Evolutionary conservation across 805 yeast genomes (phyloP).

Genomic region (Barnettozyma siamensis): DNA sequence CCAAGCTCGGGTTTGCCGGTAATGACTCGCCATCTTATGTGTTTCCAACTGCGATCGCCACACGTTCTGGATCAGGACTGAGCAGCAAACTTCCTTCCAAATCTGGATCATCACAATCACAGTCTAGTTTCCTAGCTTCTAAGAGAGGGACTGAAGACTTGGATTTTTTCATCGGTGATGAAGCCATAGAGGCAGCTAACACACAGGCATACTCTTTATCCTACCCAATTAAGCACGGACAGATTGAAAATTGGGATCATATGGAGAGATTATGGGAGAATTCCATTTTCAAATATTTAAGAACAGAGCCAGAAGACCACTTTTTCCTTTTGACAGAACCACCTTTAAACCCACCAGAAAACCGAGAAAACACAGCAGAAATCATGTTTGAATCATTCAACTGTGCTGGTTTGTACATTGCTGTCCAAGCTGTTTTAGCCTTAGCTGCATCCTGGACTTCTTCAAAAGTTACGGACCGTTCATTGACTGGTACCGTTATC

Average conservation of each 20-base stretch:
- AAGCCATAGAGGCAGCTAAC: slow-evolving; percentile 85
- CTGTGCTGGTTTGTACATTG: slow-evolving; percentile 97
- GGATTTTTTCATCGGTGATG: slow-evolving; percentile 94
- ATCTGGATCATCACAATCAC: slow-evolving; percentile 37
- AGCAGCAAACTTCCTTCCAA: slow-evolving; percentile 41
- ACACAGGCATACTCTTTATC: slow-evolving; percentile 83
- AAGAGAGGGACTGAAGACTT: slow-evolving; percentile 91
- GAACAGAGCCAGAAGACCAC: slow-evolving; percentile 99
- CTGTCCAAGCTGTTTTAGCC: slow-evolving; percentile 98
- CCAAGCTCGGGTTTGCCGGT: slow-evolving; percentile 97
- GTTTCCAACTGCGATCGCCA: slow-evolving; percentile 91
- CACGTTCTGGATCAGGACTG: slow-evolving; percentile 45
- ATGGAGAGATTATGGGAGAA: slow-evolving; percentile 99
- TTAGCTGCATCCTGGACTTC: slow-evolving; percentile 99
- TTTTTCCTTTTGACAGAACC: slow-evolving; percentile 95
- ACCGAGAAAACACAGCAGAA: slow-evolving; percentile 97
- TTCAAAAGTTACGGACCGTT: slow-evolving; percentile 88
- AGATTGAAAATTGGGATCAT: slow-evolving; percentile 98
- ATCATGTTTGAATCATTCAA: slow-evolving; percentile 98
- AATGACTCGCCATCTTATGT: slow-evolving; percentile 97
- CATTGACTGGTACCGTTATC: slow-evolving; percentile 96
- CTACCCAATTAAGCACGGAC: slow-evolving; percentile 96
- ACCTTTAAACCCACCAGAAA: slow-evolving; percentile 98
- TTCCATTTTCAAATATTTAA: slow-evolving; percentile 89
- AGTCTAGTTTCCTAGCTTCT: slow-evolving; percentile 32